Percentiles rank a stretch among this genome's conserved stretches.
These are phyloP conservation scores for Salix brachista DNA, from an alignment of 345 rosid genomes.

Conservation along the genomic window DNA sequence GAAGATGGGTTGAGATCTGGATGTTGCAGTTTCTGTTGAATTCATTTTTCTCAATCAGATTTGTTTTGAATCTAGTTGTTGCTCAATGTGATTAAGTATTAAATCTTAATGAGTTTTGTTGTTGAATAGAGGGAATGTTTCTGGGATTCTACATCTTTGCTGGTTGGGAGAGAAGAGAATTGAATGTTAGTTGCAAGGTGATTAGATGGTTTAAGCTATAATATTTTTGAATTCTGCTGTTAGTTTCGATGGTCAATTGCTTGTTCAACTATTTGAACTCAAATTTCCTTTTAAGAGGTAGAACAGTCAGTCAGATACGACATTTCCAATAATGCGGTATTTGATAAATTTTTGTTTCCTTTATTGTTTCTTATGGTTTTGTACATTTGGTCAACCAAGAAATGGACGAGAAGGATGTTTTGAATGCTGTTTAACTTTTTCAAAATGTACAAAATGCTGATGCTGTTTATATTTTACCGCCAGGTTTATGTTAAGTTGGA, in stretches of 20 bases:
- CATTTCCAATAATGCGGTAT: background rate
- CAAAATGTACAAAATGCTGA: conserved; percentile 7
- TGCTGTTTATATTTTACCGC: conserved; percentile 5
- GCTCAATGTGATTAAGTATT: background rate
- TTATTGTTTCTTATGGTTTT: background rate
- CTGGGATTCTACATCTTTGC: background rate
- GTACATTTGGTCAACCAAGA: conserved; percentile 6
- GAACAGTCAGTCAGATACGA: background rate
- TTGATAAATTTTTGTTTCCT: background rate
- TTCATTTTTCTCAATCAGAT: conserved; percentile 5
- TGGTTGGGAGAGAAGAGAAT: background rate
- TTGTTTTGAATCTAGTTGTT: background rate
- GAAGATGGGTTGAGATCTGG: conserved; percentile 30
- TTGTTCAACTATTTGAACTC: background rate
- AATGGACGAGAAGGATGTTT: background rate
- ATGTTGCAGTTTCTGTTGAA: background rate
- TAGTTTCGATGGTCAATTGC: background rate
- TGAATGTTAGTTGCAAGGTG: background rate
- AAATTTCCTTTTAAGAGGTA: background rate
- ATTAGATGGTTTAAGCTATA: background rate
- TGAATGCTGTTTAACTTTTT: background rate
- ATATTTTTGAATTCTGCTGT: background rate
- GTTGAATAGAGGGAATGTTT: background rate
- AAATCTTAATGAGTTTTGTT: background rate
- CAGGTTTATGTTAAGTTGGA: conserved; percentile 32